Conservation (phyloP, 2,329 filamentous ascomycete species). For the Coniochaeta hoffmannii region DNA sequence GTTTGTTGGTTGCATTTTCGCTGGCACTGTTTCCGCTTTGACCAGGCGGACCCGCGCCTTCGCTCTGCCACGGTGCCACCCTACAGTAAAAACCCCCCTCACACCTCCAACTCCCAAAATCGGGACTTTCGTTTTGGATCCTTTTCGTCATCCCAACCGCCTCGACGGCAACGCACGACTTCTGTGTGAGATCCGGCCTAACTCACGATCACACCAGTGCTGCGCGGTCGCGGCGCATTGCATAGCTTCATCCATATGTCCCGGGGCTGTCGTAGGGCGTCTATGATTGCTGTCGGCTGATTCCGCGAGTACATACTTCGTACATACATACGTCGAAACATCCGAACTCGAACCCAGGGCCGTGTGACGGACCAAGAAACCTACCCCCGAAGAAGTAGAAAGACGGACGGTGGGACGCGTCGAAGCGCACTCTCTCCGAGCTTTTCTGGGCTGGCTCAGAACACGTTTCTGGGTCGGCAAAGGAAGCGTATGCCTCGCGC, state of each 20-base stretch:
- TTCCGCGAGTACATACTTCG: too few relatives aligned
- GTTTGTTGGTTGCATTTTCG: neutral
- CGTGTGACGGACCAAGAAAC: neutral
- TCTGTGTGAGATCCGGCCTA: constrained; percentile 9
- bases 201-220: too few relatives aligned
- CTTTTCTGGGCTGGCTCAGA: constrained; percentile 32
- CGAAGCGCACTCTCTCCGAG: constrained; percentile 1
- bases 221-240: neutral
- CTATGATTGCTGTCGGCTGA: neutral
- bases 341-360: neutral
- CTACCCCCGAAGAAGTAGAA: neutral
- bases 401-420: neutral
- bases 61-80: neutral
- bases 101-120: neutral
- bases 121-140: neutral
- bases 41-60: neutral
- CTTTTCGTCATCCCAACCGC: constrained; percentile 1
- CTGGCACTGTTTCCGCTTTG: neutral
- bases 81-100: neutral
- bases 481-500: constrained; percentile 52
- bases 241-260: neutral
- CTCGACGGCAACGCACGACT: constrained; percentile 4
- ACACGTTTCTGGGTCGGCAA: constrained; percentile 33
- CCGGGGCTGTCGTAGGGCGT: neutral
- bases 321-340: neutral